Evolutionary conservation across 352 stramenopile species (phyloP), one percentile per base, ranked within the genome.

Genomic region (Globisporangium spinosum): DNA sequence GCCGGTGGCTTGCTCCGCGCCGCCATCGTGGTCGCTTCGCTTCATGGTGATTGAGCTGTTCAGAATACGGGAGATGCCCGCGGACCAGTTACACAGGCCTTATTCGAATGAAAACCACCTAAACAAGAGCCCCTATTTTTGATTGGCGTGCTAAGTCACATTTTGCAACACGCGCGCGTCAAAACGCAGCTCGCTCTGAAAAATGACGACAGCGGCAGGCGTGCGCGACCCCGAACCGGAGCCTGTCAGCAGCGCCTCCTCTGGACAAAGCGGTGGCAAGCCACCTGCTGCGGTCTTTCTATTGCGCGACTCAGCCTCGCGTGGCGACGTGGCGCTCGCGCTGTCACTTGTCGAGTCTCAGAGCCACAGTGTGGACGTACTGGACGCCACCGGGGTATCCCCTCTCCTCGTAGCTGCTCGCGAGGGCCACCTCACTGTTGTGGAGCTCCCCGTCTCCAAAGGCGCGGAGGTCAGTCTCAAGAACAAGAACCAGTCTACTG

Each of bases 351-450:
- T 68, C 35, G 53, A 32, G 15, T 27, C 35, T 20, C 6, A 43
- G 0, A 40, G 58, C 17, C 38, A 62, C 25, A 34, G 15, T 23
- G 63, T 68, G 12, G 54, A 68, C 13, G 63, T 58, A n/a, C 38
- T 22, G 25, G 54, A 68, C 40, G 54, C 35, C 17, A 49, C n/a
- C 13, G 63, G 63, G 5, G 62, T 53, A n/a, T 62, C 62, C 8
- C 40, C 57, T 27, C 32, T 69, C 23, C 56, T 64, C 9, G 55
- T 64, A 20, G 64, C 64, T 15, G 43, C 56, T n/a, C 64, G 64
- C 4, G 64, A 69, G 22, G 64, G 64, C 13, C 58, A 59, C 12
- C 9, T 58, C 17, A 27, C 40, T 13, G 47, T 69, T 29, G 64
- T 69, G 17, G 45, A 64, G 64, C 43, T 64, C 2, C 40, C 65